These are phyloP conservation scores for Penicillium sp. DNA, from an alignment of 2,329 filamentous ascomycete genomes.

Conservation along the genomic window DNA sequence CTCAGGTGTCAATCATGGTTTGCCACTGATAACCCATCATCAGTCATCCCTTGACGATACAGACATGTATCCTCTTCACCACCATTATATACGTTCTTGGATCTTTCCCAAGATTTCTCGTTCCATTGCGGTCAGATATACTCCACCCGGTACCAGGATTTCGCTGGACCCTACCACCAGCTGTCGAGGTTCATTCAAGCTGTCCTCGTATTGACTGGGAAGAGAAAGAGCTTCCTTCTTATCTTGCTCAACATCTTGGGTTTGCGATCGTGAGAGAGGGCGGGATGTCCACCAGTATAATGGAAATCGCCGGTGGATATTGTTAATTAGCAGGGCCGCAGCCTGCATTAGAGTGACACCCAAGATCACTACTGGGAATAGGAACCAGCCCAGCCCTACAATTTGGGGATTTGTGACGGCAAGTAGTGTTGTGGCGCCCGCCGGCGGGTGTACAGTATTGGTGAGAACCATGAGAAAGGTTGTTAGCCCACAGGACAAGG, in stretches of 20 bases:
- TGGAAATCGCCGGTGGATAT: slow-evolving; percentile 66
- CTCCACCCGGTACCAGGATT: slow-evolving; percentile 34
- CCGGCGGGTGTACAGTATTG: slow-evolving; percentile 71
- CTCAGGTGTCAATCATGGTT: slow-evolving; percentile 3
- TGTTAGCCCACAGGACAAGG: slow-evolving; percentile 64
- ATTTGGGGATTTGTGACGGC: slow-evolving; percentile 57
- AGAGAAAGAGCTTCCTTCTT: slow-evolving; percentile 17
- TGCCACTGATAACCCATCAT: slow-evolving; percentile 1
- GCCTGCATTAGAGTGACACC: slow-evolving; percentile 61
- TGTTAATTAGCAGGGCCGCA: slow-evolving; percentile 67
- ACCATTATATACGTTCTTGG: slow-evolving; percentile 31
- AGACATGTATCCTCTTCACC: background rate
- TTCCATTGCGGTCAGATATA: slow-evolving; percentile 36
- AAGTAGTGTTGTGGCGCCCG: slow-evolving; percentile 70
- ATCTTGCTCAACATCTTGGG: slow-evolving; percentile 20
- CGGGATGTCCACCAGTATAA: slow-evolving; percentile 63
- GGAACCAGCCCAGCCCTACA: slow-evolving; percentile 63
- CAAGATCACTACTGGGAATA: slow-evolving; percentile 64
- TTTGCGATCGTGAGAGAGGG: slow-evolving; percentile 18
- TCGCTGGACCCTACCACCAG: slow-evolving; percentile 32
- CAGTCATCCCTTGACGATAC: background rate
- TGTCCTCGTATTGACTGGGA: slow-evolving; percentile 22
- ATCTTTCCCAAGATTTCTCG: slow-evolving; percentile 32
- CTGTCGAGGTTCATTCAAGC: slow-evolving; percentile 23
- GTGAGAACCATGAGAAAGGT: slow-evolving; percentile 68